Evolutionary conservation across 305 asterid genomes (phyloP).

Genomic region (Stenogyne calaminthoides): DNA sequence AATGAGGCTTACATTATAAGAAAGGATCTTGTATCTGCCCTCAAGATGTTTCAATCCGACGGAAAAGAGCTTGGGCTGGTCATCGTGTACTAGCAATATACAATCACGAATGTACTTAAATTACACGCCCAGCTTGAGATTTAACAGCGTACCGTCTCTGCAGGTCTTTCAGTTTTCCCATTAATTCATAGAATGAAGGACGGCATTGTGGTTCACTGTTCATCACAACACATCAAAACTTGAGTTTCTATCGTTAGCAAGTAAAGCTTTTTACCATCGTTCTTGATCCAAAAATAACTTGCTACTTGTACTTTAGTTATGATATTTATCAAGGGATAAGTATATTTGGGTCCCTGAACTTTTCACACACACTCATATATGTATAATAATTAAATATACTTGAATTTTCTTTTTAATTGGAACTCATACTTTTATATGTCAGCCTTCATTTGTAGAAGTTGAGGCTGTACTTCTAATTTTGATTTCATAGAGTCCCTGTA

Average conservation of each 20-base stretch:
- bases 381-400: too few species aligned
- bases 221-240: conserved; percentile 5
- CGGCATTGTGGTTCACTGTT: conserved; percentile 79
- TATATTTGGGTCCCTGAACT: too few species aligned
- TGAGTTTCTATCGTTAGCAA: background rate
- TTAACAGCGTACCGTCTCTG: conserved; percentile 57
- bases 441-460: too few species aligned
- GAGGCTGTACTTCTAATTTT: too few species aligned
- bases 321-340: too few species aligned
- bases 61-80: conserved; percentile 31
- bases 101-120: conserved; percentile 4
- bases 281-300: background rate
- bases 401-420: too few species aligned
- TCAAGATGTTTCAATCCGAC: conserved; percentile 28
- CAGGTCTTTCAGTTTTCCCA: conserved; percentile 76
- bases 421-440: too few species aligned
- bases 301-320: background rate
- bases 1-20: background rate
- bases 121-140: conserved; percentile 57
- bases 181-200: conserved; percentile 76
- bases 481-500: too few species aligned
- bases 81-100: conserved; percentile 5
- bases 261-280: background rate
- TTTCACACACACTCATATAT: too few species aligned
- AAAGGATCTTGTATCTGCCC: background rate